phyloP scores from a whole-genome alignment of 1,139 yeast genomes.

The Diutina pseudorugosa region DNA sequence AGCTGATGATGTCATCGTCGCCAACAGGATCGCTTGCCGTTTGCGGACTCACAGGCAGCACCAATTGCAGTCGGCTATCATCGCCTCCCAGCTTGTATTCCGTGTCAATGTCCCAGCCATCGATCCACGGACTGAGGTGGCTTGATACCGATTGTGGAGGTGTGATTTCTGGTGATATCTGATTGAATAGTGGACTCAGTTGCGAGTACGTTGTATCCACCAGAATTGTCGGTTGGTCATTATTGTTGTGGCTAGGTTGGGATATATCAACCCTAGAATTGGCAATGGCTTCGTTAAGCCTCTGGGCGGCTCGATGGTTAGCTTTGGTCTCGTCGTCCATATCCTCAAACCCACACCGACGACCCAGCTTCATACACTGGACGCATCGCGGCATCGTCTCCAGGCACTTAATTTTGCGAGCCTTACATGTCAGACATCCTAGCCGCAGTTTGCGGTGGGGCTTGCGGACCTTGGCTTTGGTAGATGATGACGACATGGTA shows the following conservation, averaged over 20 bases:
- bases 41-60: neutral
- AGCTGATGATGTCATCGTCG: neutral
- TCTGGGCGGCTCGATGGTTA: neutral
- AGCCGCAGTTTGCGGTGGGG: neutral
- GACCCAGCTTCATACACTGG: neutral
- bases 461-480: neutral
- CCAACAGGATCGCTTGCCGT: neutral
- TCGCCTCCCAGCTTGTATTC: neutral
- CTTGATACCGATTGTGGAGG: neutral
- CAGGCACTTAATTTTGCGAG: neutral
- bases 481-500: neutral
- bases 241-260: neutral
- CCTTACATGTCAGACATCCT: neutral
- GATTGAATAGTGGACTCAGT: neutral
- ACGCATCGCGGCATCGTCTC: neutral
- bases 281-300: neutral
- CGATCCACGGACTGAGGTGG: neutral
- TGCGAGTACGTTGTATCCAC: neutral
- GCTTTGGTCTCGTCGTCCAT: neutral
- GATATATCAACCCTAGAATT: neutral
- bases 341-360: neutral
- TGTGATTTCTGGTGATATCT: neutral
- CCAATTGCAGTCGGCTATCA: neutral
- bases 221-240: neutral
- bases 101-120: no score